Base-by-base conservation (phyloP, 495 filamentous ascomycete species). In the Echria macrotheca region DNA sequence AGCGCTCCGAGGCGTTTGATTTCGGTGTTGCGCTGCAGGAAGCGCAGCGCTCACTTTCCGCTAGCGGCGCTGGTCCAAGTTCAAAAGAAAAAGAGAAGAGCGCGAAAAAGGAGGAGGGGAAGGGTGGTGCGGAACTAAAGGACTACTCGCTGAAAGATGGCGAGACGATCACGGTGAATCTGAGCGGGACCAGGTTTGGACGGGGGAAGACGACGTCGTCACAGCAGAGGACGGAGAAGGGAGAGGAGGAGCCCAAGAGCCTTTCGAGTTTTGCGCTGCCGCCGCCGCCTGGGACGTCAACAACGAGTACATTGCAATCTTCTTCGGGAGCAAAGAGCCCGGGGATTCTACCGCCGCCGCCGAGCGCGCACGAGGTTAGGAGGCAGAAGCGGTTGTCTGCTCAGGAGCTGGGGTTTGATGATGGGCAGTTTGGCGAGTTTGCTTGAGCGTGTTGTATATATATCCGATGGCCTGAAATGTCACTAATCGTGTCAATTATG, bases 71-170 rank as follows among this genome's bases (percentile, higher is more conserved):
- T 53, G 55, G 47, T 11, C 58, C 47, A 17, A 46, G 36, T 53
- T 55, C 23, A 53, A 55, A 47, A 10, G 59, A 47, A 17, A 47
- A 43, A 42, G 49, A 48, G 53, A 57, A 56, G 42, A 21, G 18
- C 46, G 44, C 32, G 29, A 60, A 59, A 46, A 54, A 59, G 29
- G 49, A 59, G 45, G 50, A 48, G 23, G 44, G 44, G 19, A 60
- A 64, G 44, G 52, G 45, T n/a, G 58, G 67, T 38, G 73, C 73
- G 51, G 71, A 70, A 52, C 86, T 83, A 67, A 75, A 73, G 46
- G 87, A 91, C 60, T 87, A 84, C 53, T 85, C 82, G 47, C 58
- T 93, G 38, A 91, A 91, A 67, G 85, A 88, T 49, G 87, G 87
- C 8, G 83, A 93, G 72, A 91, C 84, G 2, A 91, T 93, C 43